Percentiles rank a stretch among this genome's conserved stretches.
phyloP scores from a whole-genome alignment of 805 yeast genomes.

The Candida nonsorbophila region DNA sequence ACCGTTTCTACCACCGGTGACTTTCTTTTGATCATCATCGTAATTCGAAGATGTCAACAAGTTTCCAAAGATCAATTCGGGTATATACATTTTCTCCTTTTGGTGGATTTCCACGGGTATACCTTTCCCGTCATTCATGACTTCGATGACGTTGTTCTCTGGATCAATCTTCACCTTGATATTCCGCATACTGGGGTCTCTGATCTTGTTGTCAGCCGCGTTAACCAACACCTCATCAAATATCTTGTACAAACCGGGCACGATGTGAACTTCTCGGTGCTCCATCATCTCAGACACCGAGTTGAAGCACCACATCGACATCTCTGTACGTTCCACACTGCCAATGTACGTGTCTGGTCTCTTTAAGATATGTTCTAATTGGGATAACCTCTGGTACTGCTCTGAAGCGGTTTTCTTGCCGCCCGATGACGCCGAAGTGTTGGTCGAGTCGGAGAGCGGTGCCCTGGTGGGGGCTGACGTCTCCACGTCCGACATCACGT shows the following conservation, averaged over 20 bases:
- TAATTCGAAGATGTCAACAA: conserved; percentile 92
- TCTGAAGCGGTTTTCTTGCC: conserved; percentile 42
- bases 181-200: conserved; percentile 86
- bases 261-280: conserved; percentile 66
- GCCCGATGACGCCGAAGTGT: conserved; percentile 10
- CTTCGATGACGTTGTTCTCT: conserved; percentile 68
- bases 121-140: conserved; percentile 91
- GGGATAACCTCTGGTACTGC: conserved; percentile 90
- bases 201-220: conserved; percentile 97
- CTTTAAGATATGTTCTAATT: conserved; percentile 90
- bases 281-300: conserved; percentile 34
- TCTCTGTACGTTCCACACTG: conserved; percentile 76
- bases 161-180: conserved; percentile 78
- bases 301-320: conserved; percentile 83
- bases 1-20: conserved; percentile 98
- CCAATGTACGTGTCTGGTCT: conserved; percentile 99
- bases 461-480: too few relatives aligned
- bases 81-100: conserved; percentile 89
- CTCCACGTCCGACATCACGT: too few relatives aligned
- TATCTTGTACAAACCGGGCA: conserved; percentile 93
- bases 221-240: conserved; percentile 96
- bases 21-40: conserved; percentile 92
- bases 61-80: conserved; percentile 94
- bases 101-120: conserved; percentile 92
- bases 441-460: conserved; percentile 20